Conservation (phyloP, 2,329 filamentous ascomycete species). For the Apiospora pterosperma region DNA sequence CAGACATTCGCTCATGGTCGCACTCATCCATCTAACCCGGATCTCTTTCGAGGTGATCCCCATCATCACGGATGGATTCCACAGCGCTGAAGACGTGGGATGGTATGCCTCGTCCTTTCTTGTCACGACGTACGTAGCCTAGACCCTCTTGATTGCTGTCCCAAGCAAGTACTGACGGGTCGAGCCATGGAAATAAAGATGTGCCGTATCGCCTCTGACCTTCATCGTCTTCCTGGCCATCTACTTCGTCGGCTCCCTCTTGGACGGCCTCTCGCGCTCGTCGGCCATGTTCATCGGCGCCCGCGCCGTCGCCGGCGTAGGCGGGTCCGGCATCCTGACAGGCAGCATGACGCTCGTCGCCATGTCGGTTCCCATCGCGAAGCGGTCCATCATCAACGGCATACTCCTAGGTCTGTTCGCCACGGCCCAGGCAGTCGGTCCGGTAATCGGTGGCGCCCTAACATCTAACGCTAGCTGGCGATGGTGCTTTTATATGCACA, state of each 20-base stretch:
- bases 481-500: constrained; percentile 15
- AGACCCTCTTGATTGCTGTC: constrained; percentile 20
- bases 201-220: constrained; percentile 16
- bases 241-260: constrained; percentile 33
- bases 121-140: constrained; percentile 22
- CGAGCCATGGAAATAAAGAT: not conserved
- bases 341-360: constrained; percentile 5
- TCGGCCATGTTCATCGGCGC: constrained; percentile 30
- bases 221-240: constrained; percentile 29
- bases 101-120: constrained; percentile 38
- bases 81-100: constrained; percentile 33
- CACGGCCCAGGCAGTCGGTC: not conserved
- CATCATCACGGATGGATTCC: constrained; percentile 26
- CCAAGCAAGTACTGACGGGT: constrained; percentile 19
- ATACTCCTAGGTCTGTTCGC: not conserved
- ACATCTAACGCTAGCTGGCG: constrained; percentile 12
- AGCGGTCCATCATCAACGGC: not conserved
- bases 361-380: not conserved
- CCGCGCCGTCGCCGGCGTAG: constrained; percentile 31
- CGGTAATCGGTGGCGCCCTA: not conserved
- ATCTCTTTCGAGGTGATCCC: constrained; percentile 16
- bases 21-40: not conserved
- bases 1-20: too few species aligned
- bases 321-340: constrained; percentile 27
- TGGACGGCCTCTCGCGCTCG: constrained; percentile 31